Evolutionary conservation across 768 basidiomycete genomes (phyloP), one percentile per base, ranked within the genome.

Genomic region (Russula brevipes): DNA sequence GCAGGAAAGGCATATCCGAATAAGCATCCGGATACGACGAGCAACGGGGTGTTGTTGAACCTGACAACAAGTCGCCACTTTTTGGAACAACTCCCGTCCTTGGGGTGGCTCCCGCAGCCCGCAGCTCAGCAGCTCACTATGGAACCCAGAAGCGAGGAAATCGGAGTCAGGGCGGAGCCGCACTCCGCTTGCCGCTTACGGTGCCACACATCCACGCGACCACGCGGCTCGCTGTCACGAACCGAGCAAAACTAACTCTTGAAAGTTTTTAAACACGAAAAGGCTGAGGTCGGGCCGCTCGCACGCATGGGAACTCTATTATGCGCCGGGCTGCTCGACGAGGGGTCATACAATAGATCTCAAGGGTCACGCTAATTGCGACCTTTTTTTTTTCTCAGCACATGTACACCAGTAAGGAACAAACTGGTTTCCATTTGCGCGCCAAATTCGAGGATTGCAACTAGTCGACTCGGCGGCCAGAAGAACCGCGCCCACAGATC

Each of bases 391-490:
- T 24, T 24, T 12, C 36, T 17, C 24, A 38, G 51, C 16, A 45
- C 24, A 24, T 24, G 24, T 24, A 24, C 24, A 24, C 24, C 24
- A 24, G 24, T 24, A 24, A 24, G 24, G 24, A 24, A 24, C 24
- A 24, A 24, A 24, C 24, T 24, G 17, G 24, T n/a, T 12, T n/a
- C 31, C 46, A 30, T 19, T 2, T 30, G 31, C 38, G 60, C 11
- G 54, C 39, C 54, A 50, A 50, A 24, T 42, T 14, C 58, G 46
- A 64, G 35, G 58, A 59, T 8, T 36, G 46, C 30, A 64, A 39
- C 58, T 64, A 30, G 53, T 64, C 50, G 63, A 64, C 63, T 64
- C 54, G 62, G 56, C 44, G 31, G 7, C 45, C 45, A 54, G 46
- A 54, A 45, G 45, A 17, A 30, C 12, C 19, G 57, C 57, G 44